Evolutionary conservation across 306 rosid species (phyloP), one percentile per base, ranked within the genome.

Genomic region (Cicer bijugum): DNA sequence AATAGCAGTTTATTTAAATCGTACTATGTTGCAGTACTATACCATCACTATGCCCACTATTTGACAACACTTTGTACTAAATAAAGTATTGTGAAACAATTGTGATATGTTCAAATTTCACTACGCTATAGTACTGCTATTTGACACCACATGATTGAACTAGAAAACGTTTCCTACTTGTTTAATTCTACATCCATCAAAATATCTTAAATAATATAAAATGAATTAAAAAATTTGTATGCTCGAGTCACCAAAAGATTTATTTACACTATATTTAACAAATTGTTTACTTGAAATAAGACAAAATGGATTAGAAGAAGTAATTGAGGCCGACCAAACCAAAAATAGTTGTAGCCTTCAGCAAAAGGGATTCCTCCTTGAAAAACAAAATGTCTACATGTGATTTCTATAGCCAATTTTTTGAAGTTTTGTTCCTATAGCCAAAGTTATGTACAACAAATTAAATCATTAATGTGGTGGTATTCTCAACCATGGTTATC

Each of bases 261-360:
- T 28, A 28, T 28, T 28, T 28, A 28, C 35, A 28, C 35, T 28
- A 0, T 28, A 51, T 51, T 51, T 7, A 51, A 15, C 10, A 47
- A 71, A 42, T 75, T n/a, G 46, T 78, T 68, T 87, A 94, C 97
- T 96, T 91, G 97, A 76, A 94, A 94, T 80, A 91, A 78, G 8
- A 97, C 90, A 67, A 91, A 91, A 84, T 94, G 99, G 81, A 94
- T 94, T 53, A 94, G 93, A 87, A 94, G 99, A 85, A 94, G 71
- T 72, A 94, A 82, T 37, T 84, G 90, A 20, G 99, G 99, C 69
- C 77, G 86, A 72, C 90, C 93, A 67, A 94, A 94, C 97, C 99
- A 94, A 79, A 94, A 94, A 71, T 94, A 91, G 68, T 67, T 80
- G 78, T 94, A 91, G 43, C 89, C 97, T 82, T 87, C 89, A 76